These are phyloP conservation scores for Calocybe indica DNA, from an alignment of 768 basidiomycete genomes.

Conservation along the genomic window DNA sequence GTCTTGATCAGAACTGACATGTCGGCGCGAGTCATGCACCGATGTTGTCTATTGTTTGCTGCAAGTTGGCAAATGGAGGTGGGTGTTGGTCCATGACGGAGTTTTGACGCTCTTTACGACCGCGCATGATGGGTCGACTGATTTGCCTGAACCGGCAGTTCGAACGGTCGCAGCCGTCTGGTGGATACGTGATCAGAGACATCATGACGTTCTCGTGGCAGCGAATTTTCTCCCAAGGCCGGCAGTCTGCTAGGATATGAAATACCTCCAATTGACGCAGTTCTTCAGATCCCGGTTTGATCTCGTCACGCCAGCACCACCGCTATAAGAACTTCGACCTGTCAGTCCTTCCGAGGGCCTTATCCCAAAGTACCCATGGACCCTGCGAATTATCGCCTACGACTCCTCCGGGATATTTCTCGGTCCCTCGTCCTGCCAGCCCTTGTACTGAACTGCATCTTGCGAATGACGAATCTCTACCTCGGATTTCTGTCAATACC, in stretches of 20 bases:
- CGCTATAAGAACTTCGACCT: conserved; percentile 3
- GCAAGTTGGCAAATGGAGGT: not conserved
- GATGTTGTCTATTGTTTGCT: conserved; percentile 17
- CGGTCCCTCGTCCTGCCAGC: conserved; percentile 36
- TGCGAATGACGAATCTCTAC: conserved; percentile 19
- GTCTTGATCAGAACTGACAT: not conserved
- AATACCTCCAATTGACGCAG: no score
- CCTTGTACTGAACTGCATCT: conserved; percentile 23
- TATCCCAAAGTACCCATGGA: conserved; percentile 21
- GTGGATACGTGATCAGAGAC: conserved; percentile 7
- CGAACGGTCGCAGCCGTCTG: not conserved
- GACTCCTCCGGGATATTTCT: conserved; percentile 42
- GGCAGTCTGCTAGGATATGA: no score
- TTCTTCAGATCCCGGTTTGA: no score
- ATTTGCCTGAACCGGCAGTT: conserved; percentile 3
- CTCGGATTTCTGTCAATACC: conserved; percentile 32
- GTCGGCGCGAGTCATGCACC: conserved; percentile 8
- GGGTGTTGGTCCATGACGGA: not conserved
- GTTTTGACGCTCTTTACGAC: conserved; percentile 5
- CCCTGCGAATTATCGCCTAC: conserved; percentile 40
- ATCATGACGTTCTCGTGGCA: conserved; percentile 7
- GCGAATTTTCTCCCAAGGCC: conserved; percentile 4
- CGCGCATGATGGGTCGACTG: conserved; percentile 3
- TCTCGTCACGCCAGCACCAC: no score
- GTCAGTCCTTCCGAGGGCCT: no score